phyloP scores from a whole-genome alignment of 129 eudicot genomes.

The Escallonia rubra region DNA sequence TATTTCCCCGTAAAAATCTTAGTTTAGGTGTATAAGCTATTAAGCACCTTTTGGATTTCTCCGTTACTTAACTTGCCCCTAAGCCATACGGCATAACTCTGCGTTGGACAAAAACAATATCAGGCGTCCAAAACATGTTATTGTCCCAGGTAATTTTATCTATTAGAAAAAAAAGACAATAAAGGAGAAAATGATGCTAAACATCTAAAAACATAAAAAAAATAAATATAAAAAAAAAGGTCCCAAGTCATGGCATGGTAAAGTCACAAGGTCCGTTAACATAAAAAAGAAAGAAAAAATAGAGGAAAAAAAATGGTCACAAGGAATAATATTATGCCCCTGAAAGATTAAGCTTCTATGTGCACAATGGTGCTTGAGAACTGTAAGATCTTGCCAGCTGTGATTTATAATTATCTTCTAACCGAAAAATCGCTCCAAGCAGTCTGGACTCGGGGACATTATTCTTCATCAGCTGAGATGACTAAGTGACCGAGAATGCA shows the following conservation, averaged over 20 bases:
- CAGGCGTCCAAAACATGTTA: too few species aligned
- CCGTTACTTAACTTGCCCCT: too few species aligned
- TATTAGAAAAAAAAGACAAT: too few species aligned
- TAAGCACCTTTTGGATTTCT: too few species aligned
- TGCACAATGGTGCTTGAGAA: constrained; percentile 8
- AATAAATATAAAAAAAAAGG: too few species aligned
- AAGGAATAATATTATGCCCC: not conserved
- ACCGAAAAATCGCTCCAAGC: constrained; percentile 10
- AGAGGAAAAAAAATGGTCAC: not conserved
- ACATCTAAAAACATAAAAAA: too few species aligned
- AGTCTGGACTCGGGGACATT: not conserved
- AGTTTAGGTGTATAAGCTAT: too few species aligned
- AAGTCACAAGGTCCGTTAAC: not conserved
- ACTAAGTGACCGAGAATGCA: not conserved
- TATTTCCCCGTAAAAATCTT: too few species aligned
- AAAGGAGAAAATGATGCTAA: not conserved
- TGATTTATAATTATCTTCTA: not conserved
- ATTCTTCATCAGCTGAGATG: not conserved
- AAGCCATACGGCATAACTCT: too few species aligned
- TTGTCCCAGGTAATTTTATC: too few species aligned
- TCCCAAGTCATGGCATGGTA: too few species aligned
- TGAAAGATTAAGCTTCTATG: not conserved
- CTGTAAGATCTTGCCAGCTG: constrained; percentile 9
- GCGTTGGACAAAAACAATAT: too few species aligned
- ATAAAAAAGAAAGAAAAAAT: not conserved